Percentiles rank a stretch among this genome's conserved stretches.
These are phyloP conservation scores for Aspergillus sergii DNA, from an alignment of 2,329 filamentous ascomycete species.

Conservation along the genomic window DNA sequence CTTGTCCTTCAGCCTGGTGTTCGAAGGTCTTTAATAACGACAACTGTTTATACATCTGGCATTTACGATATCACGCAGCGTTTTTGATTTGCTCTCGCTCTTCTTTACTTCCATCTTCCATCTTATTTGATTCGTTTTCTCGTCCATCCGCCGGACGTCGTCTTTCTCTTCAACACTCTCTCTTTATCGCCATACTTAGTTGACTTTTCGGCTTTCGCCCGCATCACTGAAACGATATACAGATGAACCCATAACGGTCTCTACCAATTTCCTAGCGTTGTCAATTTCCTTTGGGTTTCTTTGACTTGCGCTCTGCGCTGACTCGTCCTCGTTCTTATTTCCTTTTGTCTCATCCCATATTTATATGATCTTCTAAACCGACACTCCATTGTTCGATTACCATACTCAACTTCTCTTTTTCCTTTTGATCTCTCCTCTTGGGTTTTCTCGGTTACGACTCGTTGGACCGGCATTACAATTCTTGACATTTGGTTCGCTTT, in stretches of 20 bases:
- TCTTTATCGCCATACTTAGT: constrained; percentile 23
- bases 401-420: constrained; percentile 24
- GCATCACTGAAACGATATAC: constrained; percentile 37
- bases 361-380: constrained; percentile 32
- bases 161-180: constrained; percentile 26
- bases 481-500: constrained; percentile 28
- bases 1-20: constrained; percentile 39
- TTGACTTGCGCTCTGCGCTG: constrained; percentile 30
- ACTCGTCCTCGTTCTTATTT: constrained; percentile 23
- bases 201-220: constrained; percentile 21
- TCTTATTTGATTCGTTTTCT: neutral
- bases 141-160: constrained; percentile 20
- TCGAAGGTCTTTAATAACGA: constrained; percentile 34
- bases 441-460: constrained; percentile 27
- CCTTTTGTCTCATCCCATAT: constrained; percentile 32
- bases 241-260: constrained; percentile 47
- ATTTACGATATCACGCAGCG: constrained; percentile 47
- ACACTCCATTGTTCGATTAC: constrained; percentile 22
- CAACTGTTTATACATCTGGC: constrained; percentile 31
- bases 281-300: constrained; percentile 28
- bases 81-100: constrained; percentile 23
- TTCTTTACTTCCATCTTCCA: constrained; percentile 14
- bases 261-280: constrained; percentile 38
- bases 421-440: constrained; percentile 26
- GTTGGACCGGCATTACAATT: constrained; percentile 29